These are phyloP conservation scores for Aspergillus carlsbadensis DNA, from an alignment of 495 filamentous ascomycete genomes.

Conservation along the genomic window DNA sequence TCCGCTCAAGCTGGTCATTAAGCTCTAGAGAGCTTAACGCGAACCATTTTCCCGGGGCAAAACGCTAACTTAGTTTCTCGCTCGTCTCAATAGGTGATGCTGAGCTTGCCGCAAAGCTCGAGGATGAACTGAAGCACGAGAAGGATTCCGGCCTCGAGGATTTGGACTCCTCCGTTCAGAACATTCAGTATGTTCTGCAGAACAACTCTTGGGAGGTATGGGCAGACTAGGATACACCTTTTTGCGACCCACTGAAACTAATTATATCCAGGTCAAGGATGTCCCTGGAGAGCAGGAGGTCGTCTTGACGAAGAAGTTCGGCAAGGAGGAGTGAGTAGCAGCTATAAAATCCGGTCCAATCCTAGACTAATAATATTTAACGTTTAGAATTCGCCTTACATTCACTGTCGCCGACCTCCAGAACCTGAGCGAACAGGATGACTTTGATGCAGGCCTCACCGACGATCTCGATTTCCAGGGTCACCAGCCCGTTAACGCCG, in stretches of 20 bases:
- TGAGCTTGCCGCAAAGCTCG: conserved; percentile 49
- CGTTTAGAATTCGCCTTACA: conserved; percentile 75
- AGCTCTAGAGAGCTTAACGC: neutral
- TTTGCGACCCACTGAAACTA: neutral
- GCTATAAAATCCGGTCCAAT: neutral
- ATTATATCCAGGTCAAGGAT: conserved; percentile 63
- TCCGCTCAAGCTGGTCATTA: neutral
- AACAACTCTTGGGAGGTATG: conserved; percentile 63
- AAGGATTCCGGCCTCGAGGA: conserved; percentile 40
- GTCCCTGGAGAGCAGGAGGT: conserved; percentile 83
- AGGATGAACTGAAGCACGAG: conserved; percentile 50
- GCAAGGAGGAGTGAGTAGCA: conserved; percentile 75
- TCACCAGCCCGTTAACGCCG: conserved; percentile 55
- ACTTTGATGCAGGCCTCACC: conserved; percentile 46
- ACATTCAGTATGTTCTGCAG: conserved; percentile 73
- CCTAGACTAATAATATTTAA: neutral
- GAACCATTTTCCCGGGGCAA: neutral
- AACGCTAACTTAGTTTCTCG: neutral
- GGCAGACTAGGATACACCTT: conserved; percentile 36
- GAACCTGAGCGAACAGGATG: conserved; percentile 62
- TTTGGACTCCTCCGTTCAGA: conserved; percentile 59
- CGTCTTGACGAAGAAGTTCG: conserved; percentile 74
- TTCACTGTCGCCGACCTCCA: conserved; percentile 94
- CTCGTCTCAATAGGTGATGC: conserved; percentile 35
- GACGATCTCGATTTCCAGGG: conserved; percentile 53